A percentile compares a stretch with the other conserved stretches of the same genome.
Evolutionary conservation across 345 rosid species (phyloP).

Genomic region (Syzygium grande): DNA sequence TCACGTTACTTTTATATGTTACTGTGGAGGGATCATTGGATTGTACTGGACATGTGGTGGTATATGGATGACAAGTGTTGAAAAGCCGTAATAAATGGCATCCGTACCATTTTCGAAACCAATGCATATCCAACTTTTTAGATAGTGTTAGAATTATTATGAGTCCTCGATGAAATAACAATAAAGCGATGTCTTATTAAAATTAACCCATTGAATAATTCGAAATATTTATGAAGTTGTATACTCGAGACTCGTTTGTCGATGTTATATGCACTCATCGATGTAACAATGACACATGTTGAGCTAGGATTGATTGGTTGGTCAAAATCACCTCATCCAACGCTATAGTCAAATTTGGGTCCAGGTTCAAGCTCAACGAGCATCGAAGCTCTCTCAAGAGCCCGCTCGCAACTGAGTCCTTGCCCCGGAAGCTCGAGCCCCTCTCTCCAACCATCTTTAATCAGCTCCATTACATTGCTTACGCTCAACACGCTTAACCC

Average conservation of each 20-base stretch:
- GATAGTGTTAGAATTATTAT: neutral
- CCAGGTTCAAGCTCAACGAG: neutral
- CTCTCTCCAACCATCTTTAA: conserved; percentile 30
- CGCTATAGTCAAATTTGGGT: neutral
- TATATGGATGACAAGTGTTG: neutral
- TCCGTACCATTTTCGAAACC: neutral
- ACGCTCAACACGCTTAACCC: conserved; percentile 6
- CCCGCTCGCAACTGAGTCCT: conserved; percentile 6
- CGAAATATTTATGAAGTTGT: neutral
- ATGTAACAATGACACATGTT: neutral
- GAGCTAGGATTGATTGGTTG: neutral
- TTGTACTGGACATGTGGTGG: neutral
- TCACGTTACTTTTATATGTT: neutral
- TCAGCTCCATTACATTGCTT: conserved; percentile 30
- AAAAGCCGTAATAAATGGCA: neutral
- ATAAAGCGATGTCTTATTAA: neutral
- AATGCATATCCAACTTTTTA: neutral
- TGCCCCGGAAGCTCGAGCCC: conserved; percentile 18
- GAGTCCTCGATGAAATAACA: neutral
- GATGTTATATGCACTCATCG: neutral
- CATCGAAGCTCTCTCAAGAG: conserved; percentile 18
- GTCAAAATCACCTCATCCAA: neutral
- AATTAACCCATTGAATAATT: neutral
- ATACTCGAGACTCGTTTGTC: neutral
- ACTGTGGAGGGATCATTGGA: neutral